Evolutionary conservation across 306 rosid genomes (phyloP), one percentile per base, ranked within the genome.

Genomic region (Lathyrus oleraceus): DNA sequence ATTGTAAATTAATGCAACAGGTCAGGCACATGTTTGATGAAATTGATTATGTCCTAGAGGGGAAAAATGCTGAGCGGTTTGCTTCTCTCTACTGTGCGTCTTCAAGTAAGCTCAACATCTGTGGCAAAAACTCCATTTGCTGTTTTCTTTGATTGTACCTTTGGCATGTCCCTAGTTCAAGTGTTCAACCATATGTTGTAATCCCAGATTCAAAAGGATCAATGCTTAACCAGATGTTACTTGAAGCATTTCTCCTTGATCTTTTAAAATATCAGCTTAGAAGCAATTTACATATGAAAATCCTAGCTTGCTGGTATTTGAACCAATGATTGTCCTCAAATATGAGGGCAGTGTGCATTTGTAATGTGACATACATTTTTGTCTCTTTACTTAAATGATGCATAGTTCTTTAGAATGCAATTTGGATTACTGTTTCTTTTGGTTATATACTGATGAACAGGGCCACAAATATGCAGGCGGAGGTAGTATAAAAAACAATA

Each of bases 21-120:
- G 96, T 91, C 65, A 91, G 97, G 53, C 99, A 94, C 87, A 94
- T 94, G 99, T 94, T 94, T 80, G 96, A 94, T 81, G 99, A 94
- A 85, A 94, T 91, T 73, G 89, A 94, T 83, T 94, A 94, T 79
- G 79, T 94, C 52, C 84, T 30, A 15, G 99, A 94, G 90, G 99
- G 87, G 19, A 88, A 82, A 67, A 94, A 89, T 87, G 97, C 99
- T 21, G 96, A 91, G 72, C 99, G 91, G 59, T 94, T 91, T 77
- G 87, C 89, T 68, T 79, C 91, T 75, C 91, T 94, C 40, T 94
- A 88, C 74, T 76, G 89, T 83, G 65, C 57, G 54, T 54, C 40
- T 79, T 79, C 92, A 70, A 30, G 99, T 89, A 86, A 86, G 95
- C 79, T 78, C 40, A 73, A 28, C 44, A n/a, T 65, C 38, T 51